phyloP scores from a whole-genome alignment of 495 filamentous ascomycete species.

The Polyplosphaeria fusca region DNA sequence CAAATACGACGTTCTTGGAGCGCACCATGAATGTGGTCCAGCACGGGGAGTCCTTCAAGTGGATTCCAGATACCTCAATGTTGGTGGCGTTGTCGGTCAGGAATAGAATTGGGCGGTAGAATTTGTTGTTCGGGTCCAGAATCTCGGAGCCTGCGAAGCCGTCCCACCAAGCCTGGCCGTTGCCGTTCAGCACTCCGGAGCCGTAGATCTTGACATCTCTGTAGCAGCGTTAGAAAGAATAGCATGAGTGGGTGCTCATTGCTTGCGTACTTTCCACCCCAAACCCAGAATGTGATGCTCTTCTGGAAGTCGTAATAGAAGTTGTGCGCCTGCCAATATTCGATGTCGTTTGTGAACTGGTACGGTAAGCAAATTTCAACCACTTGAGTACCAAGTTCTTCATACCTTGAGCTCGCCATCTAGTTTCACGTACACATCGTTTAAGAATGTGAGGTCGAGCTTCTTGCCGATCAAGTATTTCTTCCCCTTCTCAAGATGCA shows the following conservation, averaged over 20 bases:
- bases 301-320: conserved; percentile 64
- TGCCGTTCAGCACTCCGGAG: conserved; percentile 60
- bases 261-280: conserved; percentile 44
- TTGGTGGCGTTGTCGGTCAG: conserved; percentile 55
- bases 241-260: too few relatives aligned
- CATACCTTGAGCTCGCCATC: conserved; percentile 23
- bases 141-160: conserved; percentile 25
- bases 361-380: neutral
- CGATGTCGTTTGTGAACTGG: conserved; percentile 61
- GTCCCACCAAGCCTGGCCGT: conserved; percentile 72
- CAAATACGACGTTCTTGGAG: conserved; percentile 63
- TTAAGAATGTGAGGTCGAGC: conserved; percentile 61
- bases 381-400: neutral
- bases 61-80: conserved; percentile 57
- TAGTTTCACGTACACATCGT: conserved; percentile 46
- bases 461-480: conserved; percentile 63
- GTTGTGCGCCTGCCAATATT: conserved; percentile 64
- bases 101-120: conserved; percentile 59
- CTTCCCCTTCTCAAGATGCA: conserved; percentile 55
- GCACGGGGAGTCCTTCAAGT: conserved; percentile 62
- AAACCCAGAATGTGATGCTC: conserved; percentile 64
- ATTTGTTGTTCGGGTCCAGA: conserved; percentile 32
- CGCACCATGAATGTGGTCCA: conserved; percentile 70
- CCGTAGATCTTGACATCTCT: conserved; percentile 67
- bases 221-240: neutral